These are phyloP conservation scores for Dorcoceras hygrometricum DNA, from an alignment of 257 asterid species.

Conservation along the genomic window DNA sequence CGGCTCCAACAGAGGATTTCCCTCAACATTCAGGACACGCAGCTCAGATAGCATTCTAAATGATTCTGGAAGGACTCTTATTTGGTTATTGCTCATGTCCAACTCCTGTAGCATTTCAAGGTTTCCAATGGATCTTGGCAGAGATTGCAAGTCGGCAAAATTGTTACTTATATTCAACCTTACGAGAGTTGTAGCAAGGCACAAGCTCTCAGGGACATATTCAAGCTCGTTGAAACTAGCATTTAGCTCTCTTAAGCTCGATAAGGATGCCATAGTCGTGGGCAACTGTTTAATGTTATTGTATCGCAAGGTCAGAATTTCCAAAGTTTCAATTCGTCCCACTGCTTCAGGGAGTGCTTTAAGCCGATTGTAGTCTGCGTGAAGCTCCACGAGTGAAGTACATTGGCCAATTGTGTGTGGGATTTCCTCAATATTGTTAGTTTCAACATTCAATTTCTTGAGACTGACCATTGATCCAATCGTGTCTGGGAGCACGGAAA, in stretches of 20 bases:
- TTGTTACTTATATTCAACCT: slow-evolving; percentile 87
- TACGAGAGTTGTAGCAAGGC: slow-evolving; percentile 77
- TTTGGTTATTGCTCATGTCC: slow-evolving; percentile 86
- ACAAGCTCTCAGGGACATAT: slow-evolving; percentile 81
- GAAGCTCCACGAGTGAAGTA: slow-evolving; percentile 62
- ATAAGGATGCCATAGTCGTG: slow-evolving; percentile 73
- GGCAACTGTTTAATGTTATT: slow-evolving; percentile 73
- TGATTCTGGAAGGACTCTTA: slow-evolving; percentile 71
- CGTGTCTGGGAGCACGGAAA: slow-evolving; percentile 59
- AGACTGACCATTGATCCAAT: slow-evolving; percentile 74
- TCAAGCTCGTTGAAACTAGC: slow-evolving; percentile 83
- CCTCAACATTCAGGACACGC: slow-evolving; percentile 59
- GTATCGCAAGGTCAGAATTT: slow-evolving; percentile 70
- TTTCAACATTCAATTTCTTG: slow-evolving; percentile 58
- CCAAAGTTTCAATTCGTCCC: slow-evolving; percentile 64
- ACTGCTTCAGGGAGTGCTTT: slow-evolving; percentile 94
- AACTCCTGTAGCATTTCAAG: slow-evolving; percentile 81
- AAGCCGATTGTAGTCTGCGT: slow-evolving; percentile 69
- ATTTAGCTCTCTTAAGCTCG: slow-evolving; percentile 63
- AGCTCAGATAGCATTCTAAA: slow-evolving; percentile 66
- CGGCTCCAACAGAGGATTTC: slow-evolving; percentile 76
- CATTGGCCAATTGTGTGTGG: slow-evolving; percentile 79
- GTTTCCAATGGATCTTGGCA: slow-evolving; percentile 85
- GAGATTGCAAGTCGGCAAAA: slow-evolving; percentile 66
- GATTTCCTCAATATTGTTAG: slow-evolving; percentile 71